Conservation (phyloP, 768 basidiomycete species). For the Leccinum longicurvipes region DNA sequence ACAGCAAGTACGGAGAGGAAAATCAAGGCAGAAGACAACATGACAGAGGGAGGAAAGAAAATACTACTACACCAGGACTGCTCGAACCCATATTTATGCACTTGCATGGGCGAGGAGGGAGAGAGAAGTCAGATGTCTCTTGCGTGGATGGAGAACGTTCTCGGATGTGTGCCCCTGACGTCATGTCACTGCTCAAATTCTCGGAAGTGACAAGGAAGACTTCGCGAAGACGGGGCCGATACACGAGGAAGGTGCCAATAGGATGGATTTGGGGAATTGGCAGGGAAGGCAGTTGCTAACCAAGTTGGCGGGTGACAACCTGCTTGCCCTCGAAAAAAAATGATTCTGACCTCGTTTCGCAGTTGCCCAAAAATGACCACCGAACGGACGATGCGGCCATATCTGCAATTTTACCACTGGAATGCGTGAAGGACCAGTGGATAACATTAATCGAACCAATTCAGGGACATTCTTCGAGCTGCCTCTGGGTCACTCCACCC, state of each 20-base stretch:
- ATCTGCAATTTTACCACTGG: neutral
- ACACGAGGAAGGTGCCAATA: neutral
- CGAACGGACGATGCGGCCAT: too few relatives aligned
- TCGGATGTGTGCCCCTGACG: neutral
- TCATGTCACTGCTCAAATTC: neutral
- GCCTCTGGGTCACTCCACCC: neutral
- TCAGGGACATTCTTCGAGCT: neutral
- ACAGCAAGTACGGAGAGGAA: slow-evolving; percentile 18
- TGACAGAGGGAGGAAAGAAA: neutral
- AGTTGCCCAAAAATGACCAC: neutral
- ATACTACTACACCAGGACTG: neutral
- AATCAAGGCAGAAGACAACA: slow-evolving; percentile 20
- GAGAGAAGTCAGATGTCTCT: neutral
- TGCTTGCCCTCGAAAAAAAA: neutral
- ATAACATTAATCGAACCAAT: too few relatives aligned
- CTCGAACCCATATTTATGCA: neutral
- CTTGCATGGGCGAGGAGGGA: neutral
- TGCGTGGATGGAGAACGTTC: neutral
- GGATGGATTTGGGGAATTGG: neutral
- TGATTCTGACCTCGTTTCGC: neutral
- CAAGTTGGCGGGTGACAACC: neutral
- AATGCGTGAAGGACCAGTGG: neutral
- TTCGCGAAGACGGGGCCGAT: neutral
- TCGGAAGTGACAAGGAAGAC: neutral
- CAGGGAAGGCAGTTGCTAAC: neutral